A percentile compares a stretch with the other conserved stretches of the same genome.
Conservation (phyloP, 2,329 filamentous ascomycete genomes). For the Helminthosporium solani region DNA sequence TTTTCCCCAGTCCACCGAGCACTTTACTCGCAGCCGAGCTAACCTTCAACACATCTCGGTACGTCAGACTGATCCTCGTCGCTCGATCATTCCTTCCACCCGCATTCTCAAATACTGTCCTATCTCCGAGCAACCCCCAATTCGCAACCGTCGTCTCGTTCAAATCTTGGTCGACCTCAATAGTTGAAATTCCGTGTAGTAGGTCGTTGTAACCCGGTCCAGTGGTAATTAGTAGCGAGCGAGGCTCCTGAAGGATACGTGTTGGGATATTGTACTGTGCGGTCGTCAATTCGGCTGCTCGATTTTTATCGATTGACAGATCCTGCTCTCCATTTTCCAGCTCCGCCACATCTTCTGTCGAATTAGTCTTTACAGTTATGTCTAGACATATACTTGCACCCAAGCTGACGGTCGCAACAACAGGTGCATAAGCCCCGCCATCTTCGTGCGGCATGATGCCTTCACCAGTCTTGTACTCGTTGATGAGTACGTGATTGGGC, state of each 20-base stretch:
- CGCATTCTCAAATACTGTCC: slow-evolving; percentile 39
- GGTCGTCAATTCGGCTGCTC: not conserved
- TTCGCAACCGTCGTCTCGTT: slow-evolving; percentile 61
- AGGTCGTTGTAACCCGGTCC: slow-evolving; percentile 67
- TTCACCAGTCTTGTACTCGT: slow-evolving; percentile 83
- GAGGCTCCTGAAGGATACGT: slow-evolving; percentile 77
- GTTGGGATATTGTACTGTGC: slow-evolving; percentile 26
- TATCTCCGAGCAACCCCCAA: slow-evolving; percentile 65
- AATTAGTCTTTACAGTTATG: slow-evolving; percentile 54
- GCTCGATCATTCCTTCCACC: slow-evolving; percentile 59
- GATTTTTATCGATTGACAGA: not conserved
- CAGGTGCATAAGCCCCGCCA: slow-evolving; percentile 78
- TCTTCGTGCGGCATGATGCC: slow-evolving; percentile 99
- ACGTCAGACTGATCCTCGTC: slow-evolving; percentile 72
- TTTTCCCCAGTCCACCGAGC: slow-evolving; percentile 20
- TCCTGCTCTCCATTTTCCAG: slow-evolving; percentile 17
- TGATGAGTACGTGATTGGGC: slow-evolving; percentile 91
- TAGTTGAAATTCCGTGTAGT: slow-evolving; percentile 72
- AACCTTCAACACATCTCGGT: slow-evolving; percentile 72
- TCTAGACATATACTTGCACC: slow-evolving; percentile 77
- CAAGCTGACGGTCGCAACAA: slow-evolving; percentile 89
- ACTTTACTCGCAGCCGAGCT: slow-evolving; percentile 35
- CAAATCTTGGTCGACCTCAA: slow-evolving; percentile 65
- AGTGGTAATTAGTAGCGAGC: slow-evolving; percentile 74
- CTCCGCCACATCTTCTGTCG: slow-evolving; percentile 52